Percentiles rank a stretch among this genome's conserved stretches.
Evolutionary conservation across 805 yeast genomes (phyloP).

Genomic region (Zygoascus biomembranicola): DNA sequence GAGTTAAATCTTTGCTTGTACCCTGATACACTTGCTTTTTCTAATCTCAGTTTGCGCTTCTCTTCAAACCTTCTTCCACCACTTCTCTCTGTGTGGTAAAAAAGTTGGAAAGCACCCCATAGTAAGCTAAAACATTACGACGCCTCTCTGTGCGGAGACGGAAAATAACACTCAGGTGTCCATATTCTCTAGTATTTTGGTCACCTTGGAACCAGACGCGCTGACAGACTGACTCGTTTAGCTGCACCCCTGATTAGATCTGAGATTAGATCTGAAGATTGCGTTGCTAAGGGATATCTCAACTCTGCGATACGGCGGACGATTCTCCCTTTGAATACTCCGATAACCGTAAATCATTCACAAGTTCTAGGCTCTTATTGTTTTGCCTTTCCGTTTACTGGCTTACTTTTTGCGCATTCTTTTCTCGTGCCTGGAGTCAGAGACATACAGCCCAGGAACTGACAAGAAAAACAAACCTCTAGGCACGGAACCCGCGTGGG

Average conservation of each 20-base stretch:
- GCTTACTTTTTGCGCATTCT: background rate
- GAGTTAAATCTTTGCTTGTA: background rate
- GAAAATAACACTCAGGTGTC: background rate
- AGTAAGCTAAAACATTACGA: background rate
- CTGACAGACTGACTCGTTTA: too few relatives aligned
- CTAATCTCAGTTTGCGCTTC: background rate
- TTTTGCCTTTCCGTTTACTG: too few relatives aligned
- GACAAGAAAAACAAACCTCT: background rate
- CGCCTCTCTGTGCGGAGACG: background rate
- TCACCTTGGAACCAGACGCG: too few relatives aligned
- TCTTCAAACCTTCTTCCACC: background rate
- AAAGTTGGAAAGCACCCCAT: background rate
- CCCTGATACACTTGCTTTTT: background rate
- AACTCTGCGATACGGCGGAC: too few relatives aligned
- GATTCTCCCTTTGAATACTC: too few relatives aligned
- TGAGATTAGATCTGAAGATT: too few relatives aligned
- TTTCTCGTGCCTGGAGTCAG: background rate
- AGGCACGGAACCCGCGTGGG: background rate
- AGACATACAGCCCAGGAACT: background rate
- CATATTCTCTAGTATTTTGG: too few relatives aligned
- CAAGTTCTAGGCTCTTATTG: too few relatives aligned
- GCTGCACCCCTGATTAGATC: too few relatives aligned
- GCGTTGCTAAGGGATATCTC: too few relatives aligned
- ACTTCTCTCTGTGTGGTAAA: too few relatives aligned
- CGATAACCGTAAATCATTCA: too few relatives aligned